Evolutionary conservation across 306 rosid genomes (phyloP).

Genomic region (apple (Malus domestica)): ASM211411v1 NC_041803.1:10880001-10880500

Average conservation of each 20-base stretch:
- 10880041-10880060: slow-evolving; percentile 97
- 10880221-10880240: slow-evolving; percentile 90
- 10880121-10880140: neutral
- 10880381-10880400: neutral
- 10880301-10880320: neutral
- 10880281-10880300: slow-evolving; percentile 10
- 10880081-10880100: slow-evolving; percentile 57
- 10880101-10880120: neutral
- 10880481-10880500: slow-evolving; percentile 24
- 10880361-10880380: neutral
- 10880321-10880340: neutral
- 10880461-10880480: slow-evolving; percentile 19
- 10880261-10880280: slow-evolving; percentile 93
- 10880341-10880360: no score
- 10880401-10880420: neutral
- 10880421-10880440: slow-evolving; percentile 6
- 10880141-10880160: slow-evolving; percentile 4
- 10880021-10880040: slow-evolving; percentile 99
- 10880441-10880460: slow-evolving; percentile 7
- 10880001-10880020: slow-evolving; percentile 94
- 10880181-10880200: slow-evolving; percentile 67
- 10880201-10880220: slow-evolving; percentile 76
- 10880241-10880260: slow-evolving; percentile 74
- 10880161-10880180: slow-evolving; percentile 23
- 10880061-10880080: slow-evolving; percentile 92